Percentiles rank a stretch among this genome's conserved stretches.
Evolutionary conservation across 2,329 filamentous ascomycete genomes (phyloP).

Genomic region (Trichoderma polysporum): DNA sequence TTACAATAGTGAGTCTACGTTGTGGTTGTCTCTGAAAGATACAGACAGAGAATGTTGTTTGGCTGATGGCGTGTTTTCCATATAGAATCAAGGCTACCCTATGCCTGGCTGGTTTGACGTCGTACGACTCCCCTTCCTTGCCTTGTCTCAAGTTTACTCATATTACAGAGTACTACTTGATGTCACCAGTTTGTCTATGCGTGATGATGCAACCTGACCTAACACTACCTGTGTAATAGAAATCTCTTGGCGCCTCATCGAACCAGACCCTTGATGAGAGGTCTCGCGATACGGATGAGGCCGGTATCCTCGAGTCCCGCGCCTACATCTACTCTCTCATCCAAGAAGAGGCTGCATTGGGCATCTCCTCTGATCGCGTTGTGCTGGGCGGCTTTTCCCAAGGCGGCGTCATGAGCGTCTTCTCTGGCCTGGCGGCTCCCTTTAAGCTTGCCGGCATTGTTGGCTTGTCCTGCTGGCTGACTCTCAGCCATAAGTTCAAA

Average conservation of each 20-base stretch:
- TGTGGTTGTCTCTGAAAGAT: neutral
- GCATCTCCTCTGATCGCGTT: slow-evolving; percentile 79
- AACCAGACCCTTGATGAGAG: neutral
- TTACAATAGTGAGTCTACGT: slow-evolving; percentile 57
- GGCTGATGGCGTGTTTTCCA: neutral
- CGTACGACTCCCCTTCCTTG: slow-evolving; percentile 41
- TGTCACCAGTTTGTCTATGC: neutral
- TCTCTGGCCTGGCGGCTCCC: slow-evolving; percentile 71
- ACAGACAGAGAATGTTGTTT: neutral
- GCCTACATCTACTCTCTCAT: slow-evolving; percentile 78
- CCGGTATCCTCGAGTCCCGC: slow-evolving; percentile 70
- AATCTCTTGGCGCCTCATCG: slow-evolving; percentile 35
- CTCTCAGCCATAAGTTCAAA: slow-evolving; percentile 55
- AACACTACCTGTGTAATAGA: slow-evolving; percentile 25
- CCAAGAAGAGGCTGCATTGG: slow-evolving; percentile 70
- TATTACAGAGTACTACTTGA: neutral
- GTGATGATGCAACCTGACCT: neutral
- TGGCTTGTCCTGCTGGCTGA: slow-evolving; percentile 78
- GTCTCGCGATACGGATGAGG: slow-evolving; percentile 58
- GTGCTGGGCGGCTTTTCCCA: slow-evolving; percentile 84
- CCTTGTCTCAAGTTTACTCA: neutral
- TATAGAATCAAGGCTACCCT: slow-evolving; percentile 69
- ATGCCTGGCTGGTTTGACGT: slow-evolving; percentile 93
- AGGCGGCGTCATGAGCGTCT: slow-evolving; percentile 82
- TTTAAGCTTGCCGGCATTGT: slow-evolving; percentile 85